phyloP scores from a whole-genome alignment of 148 eudicot genomes.

The Chenopodium album region DNA sequence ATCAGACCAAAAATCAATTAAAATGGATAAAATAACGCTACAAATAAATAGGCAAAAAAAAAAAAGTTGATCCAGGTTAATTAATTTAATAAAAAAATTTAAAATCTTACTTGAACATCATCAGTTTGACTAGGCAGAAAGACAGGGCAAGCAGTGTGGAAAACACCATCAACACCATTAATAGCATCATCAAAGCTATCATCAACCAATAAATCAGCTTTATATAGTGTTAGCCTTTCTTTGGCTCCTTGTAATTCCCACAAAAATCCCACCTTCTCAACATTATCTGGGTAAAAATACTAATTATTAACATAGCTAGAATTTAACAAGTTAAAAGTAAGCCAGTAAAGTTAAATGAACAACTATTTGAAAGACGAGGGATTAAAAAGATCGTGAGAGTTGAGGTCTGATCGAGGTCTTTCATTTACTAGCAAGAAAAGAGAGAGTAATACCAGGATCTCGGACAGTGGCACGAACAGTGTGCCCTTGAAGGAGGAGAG shows the following conservation, averaged over 20 bases:
- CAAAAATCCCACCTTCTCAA: slow-evolving; percentile 57
- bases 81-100: no score
- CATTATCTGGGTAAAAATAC: slow-evolving; percentile 37
- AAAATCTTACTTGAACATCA: slow-evolving; percentile 27
- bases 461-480: slow-evolving; percentile 24
- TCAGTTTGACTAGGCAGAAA: background rate
- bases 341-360: no score
- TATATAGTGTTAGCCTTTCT: slow-evolving; percentile 55
- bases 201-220: slow-evolving; percentile 65
- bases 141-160: slow-evolving; percentile 79
- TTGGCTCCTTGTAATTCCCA: slow-evolving; percentile 61
- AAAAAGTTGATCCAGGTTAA: no score
- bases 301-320: background rate
- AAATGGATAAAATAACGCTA: background rate
- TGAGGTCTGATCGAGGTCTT: no score
- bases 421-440: background rate
- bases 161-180: slow-evolving; percentile 63
- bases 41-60: background rate
- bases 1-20: background rate
- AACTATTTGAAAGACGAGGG: background rate
- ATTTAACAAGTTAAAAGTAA: background rate
- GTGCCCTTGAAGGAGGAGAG: slow-evolving; percentile 15
- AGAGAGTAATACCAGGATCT: slow-evolving; percentile 19
- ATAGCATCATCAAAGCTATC: slow-evolving; percentile 64
- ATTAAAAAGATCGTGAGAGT: background rate